Percentiles rank a stretch among this genome's conserved stretches.
These are phyloP conservation scores for Phlebopus sp. DNA, from an alignment of 1,284 basidiomycete species.

Conservation along the genomic window DNA sequence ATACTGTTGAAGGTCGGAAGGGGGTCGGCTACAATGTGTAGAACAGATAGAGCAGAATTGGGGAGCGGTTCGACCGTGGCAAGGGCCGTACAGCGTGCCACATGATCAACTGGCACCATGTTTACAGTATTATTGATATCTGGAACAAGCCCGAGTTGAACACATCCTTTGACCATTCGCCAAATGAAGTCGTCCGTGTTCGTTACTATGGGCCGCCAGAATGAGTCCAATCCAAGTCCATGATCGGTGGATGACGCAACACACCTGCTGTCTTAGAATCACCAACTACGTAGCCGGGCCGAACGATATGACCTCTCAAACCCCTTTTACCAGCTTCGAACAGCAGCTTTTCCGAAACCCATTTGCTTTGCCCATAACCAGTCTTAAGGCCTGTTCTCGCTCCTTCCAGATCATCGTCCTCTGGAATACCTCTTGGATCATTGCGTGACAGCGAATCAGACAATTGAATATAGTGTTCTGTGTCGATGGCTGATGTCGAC, in stretches of 20 bases:
- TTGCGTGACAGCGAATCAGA: conserved; percentile 67
- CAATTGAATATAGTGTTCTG: conserved; percentile 84
- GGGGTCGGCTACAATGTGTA: conserved; percentile 88
- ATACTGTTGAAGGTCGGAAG: conserved; percentile 90
- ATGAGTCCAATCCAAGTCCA: conserved; percentile 6
- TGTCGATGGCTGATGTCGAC: conserved; percentile 92
- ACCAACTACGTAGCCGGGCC: conserved; percentile 96
- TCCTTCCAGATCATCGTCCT: conserved; percentile 90
- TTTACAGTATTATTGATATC: conserved; percentile 99
- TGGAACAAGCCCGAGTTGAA: conserved; percentile 93
- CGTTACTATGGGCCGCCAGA: conserved; percentile 58
- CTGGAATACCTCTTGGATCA: conserved; percentile 68
- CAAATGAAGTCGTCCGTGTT: conserved; percentile 99
- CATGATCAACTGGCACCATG: conserved; percentile 98
- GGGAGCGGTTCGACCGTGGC: conserved; percentile 61
- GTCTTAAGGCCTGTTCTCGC: conserved; percentile 76
- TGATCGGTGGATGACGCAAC: conserved; percentile 24
- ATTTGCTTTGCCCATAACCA: conserved; percentile 97
- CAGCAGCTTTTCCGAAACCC: conserved; percentile 95
- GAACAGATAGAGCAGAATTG: conserved; percentile 60
- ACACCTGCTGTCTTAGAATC: conserved; percentile 83
- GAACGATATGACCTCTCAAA: conserved; percentile 83
- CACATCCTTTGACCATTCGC: conserved; percentile 96
- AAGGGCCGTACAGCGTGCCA: conserved; percentile 79
- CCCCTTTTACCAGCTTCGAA: conserved; percentile 90